Percentiles rank a stretch among this genome's conserved stretches.
phyloP scores from a whole-genome alignment of 768 basidiomycete species.

The Neoboletus brunneissimus region DNA sequence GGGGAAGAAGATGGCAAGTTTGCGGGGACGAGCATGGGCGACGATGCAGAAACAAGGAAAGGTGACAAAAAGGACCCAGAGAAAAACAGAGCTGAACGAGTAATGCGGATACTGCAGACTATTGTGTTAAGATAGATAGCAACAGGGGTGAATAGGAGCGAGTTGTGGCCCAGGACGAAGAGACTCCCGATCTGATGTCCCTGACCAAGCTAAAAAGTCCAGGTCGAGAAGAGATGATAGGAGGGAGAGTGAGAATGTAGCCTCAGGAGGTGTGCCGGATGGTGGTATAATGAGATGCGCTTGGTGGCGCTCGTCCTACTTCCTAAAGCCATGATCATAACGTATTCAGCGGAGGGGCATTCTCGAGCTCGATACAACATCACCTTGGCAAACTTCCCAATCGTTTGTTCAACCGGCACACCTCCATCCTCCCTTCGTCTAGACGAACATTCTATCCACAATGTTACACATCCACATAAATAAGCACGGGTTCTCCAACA shows the following conservation, averaged over 20 bases:
- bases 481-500: slow-evolving; percentile 91
- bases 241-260: slow-evolving; percentile 1
- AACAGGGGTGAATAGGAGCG: slow-evolving; percentile 18
- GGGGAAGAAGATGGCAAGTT: slow-evolving; percentile 11
- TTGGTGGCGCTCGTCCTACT: slow-evolving; percentile 14
- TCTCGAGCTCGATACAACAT: slow-evolving; percentile 25
- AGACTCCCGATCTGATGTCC: slow-evolving; percentile 20
- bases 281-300: slow-evolving; percentile 21
- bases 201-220: slow-evolving; percentile 16
- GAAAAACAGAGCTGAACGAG: slow-evolving; percentile 20
- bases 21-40: slow-evolving; percentile 23
- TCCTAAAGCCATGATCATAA: slow-evolving; percentile 14
- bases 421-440: slow-evolving; percentile 14
- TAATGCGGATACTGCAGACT: slow-evolving; percentile 26
- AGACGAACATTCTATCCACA: slow-evolving; percentile 27
- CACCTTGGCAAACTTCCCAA: slow-evolving; percentile 25
- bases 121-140: slow-evolving; percentile 27
- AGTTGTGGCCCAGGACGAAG: slow-evolving; percentile 14
- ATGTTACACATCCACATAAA: slow-evolving; percentile 74
- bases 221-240: slow-evolving; percentile 12
- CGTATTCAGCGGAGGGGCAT: slow-evolving; percentile 19
- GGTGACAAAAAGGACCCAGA: slow-evolving; percentile 22
- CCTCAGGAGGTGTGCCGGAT: slow-evolving; percentile 5
- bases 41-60: slow-evolving; percentile 23
- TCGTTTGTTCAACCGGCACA: slow-evolving; percentile 14